These are phyloP conservation scores for Cicer judaicum DNA, from an alignment of 306 rosid genomes.

Conservation along the genomic window DNA sequence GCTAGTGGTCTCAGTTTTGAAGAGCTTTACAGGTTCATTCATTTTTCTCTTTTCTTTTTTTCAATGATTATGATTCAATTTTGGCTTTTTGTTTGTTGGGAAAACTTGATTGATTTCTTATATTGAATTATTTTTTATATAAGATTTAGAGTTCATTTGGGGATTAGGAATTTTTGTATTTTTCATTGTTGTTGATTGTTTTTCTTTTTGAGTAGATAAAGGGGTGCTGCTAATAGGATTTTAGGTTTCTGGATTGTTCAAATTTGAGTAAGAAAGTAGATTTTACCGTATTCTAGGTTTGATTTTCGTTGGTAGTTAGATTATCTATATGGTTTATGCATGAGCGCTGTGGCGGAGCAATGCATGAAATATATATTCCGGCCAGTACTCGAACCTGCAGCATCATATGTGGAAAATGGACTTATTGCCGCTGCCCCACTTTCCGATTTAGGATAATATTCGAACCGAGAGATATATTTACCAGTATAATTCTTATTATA, in stretches of 20 bases:
- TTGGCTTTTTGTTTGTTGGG: conserved; percentile 1
- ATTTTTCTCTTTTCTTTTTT: not conserved
- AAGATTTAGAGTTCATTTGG: conserved; percentile 2
- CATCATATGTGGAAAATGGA: too few relatives aligned
- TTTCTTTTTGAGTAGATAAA: not conserved
- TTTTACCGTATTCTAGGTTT: conserved; percentile 23
- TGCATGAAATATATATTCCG: too few relatives aligned
- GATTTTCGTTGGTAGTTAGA: conserved; percentile 1
- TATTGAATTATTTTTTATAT: conserved; percentile 15
- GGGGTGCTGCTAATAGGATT: conserved; percentile 12
- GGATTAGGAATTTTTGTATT: conserved; percentile 6
- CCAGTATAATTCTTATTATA: too few relatives aligned
- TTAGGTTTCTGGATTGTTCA: conserved; percentile 30
- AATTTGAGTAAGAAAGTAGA: conserved; percentile 3
- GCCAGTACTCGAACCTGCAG: too few relatives aligned
- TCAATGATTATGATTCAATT: not conserved
- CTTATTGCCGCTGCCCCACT: too few relatives aligned
- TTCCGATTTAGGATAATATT: too few relatives aligned
- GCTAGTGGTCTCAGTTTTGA: conserved; percentile 98
- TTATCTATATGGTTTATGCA: not conserved
- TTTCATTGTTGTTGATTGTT: not conserved
- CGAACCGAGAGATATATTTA: too few relatives aligned
- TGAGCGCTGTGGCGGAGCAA: too few relatives aligned
- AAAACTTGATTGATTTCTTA: conserved; percentile 28
- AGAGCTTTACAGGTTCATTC: conserved; percentile 86